Evolutionary conservation across 306 rosid genomes (phyloP), one percentile per base, ranked within the genome.

Genomic region (Cicer yamashitae): DNA sequence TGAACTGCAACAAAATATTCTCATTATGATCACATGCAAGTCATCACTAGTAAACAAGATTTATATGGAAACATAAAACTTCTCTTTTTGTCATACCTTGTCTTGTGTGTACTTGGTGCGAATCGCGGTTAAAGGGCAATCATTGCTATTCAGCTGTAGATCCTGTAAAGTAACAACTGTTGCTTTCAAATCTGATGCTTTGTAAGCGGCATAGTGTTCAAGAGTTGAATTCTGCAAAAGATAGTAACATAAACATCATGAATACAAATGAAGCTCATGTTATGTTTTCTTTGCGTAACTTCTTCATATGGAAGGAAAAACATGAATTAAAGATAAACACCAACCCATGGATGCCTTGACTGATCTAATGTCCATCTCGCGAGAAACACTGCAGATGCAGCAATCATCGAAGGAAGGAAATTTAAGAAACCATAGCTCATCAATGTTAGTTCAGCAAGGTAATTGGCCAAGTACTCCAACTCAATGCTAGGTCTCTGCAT

Each of bases 331-430:
- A 52, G 61, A 68, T 6, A 82, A 62, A 43, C 67, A 77, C 93
- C 12, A 82, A 96, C 99, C 99, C 99, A 96, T 59, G 99, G 99
- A 57, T 92, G 90, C 57, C 56, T 87, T 46, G 91, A 88, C 74
- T 87, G 96, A 75, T 96, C 93, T 48, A 96, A 74, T 15, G 96
- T 92, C 99, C 98, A 96, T 85, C 78, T 83, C 4, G 99, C 92
- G 30, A 96, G 97, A 79, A 96, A 96, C 6, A 92, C 88, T 50
- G 94, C 93, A 4, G 99, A 96, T 71, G 99, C 98, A 77, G 99
- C 99, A 41, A 88, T 76, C 71, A 86, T 71, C 1, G 99, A 96
- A 15, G 99, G 98, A 50, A 87, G 87, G 85, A 85, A 87, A 63
- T 72, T 88, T 85, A 90, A 84, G 87, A 96, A 90, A 78, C 91